A percentile compares a stretch with the other conserved stretches of the same genome.
These are phyloP conservation scores for Neolentinus lepideus DNA, from an alignment of 1,284 basidiomycete genomes.

Conservation along the genomic window DNA sequence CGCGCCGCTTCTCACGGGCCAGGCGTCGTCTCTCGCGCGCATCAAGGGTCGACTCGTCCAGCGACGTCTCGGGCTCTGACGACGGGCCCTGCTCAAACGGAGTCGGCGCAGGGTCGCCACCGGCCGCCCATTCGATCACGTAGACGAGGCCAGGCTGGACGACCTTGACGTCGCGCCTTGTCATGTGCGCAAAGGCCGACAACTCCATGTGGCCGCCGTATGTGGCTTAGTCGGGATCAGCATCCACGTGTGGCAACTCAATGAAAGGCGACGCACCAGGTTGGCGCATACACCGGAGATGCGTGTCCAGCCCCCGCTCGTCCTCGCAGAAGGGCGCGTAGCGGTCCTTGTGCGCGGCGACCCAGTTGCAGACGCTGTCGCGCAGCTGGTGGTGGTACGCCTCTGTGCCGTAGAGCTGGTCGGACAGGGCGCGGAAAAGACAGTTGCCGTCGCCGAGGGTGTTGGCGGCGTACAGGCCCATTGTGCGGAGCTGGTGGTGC, in stretches of 20 bases:
- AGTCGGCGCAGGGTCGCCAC: constrained; percentile 28
- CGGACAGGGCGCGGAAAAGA: constrained; percentile 76
- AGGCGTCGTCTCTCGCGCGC: constrained; percentile 30
- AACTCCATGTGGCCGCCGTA: constrained; percentile 91
- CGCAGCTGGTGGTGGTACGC: constrained; percentile 66
- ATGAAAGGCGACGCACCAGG: constrained; percentile 43
- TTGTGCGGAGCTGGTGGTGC: constrained; percentile 58
- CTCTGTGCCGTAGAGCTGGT: constrained; percentile 77
- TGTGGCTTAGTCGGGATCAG: constrained; percentile 44
- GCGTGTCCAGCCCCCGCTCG: constrained; percentile 65
- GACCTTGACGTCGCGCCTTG: constrained; percentile 77
- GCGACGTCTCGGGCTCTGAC: constrained; percentile 9
- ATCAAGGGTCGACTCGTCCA: constrained; percentile 23
- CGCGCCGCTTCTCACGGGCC: constrained; percentile 18
- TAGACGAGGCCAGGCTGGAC: constrained; percentile 85
- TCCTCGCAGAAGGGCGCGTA: constrained; percentile 90
- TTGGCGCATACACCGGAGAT: constrained; percentile 71
- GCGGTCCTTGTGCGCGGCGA: constrained; percentile 58
- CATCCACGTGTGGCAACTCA: constrained; percentile 5
- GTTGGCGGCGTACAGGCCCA: constrained; percentile 73
- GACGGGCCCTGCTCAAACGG: constrained; percentile 10
- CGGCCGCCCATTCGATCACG: constrained; percentile 69
- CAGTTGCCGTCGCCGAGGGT: constrained; percentile 86
- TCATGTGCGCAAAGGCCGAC: constrained; percentile 82
- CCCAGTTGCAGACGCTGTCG: constrained; percentile 77